These are phyloP conservation scores for Carex scoparia DNA, from an alignment of 176 grass and related monocot species.

Conservation along the genomic window DNA sequence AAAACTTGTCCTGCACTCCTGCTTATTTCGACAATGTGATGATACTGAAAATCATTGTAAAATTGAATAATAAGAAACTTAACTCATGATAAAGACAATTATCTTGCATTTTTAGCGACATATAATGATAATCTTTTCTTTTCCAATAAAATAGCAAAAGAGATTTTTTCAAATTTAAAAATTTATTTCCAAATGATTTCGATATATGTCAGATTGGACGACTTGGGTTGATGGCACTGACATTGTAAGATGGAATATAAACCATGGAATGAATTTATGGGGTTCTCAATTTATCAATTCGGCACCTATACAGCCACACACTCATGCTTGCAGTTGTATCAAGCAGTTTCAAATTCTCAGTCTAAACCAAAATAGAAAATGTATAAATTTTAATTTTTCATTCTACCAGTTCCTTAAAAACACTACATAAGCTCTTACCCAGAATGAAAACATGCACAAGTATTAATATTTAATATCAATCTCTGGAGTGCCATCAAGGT, in stretches of 20 bases:
- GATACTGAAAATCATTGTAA: too few species aligned
- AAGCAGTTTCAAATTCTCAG: background rate
- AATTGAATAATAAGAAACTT: background rate
- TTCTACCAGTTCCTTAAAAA: background rate
- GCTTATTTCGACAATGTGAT: too few species aligned
- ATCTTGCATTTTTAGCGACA: background rate
- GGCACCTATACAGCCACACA: background rate
- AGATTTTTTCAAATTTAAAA: too few species aligned
- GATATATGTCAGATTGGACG: background rate
- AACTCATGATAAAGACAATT: background rate
- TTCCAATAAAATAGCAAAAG: background rate
- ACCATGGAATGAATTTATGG: background rate
- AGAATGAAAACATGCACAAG: background rate
- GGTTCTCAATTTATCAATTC: background rate
- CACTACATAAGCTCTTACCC: background rate
- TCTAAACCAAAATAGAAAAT: background rate
- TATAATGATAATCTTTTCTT: background rate
- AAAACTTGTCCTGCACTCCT: too few species aligned
- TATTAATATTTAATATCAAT: conserved; percentile 41
- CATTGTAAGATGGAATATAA: background rate
- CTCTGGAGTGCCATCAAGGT: conserved; percentile 52
- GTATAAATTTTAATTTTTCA: background rate
- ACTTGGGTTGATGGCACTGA: background rate
- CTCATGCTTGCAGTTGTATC: background rate
- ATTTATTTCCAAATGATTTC: background rate